These are phyloP conservation scores for Phytophthora sp. DNA, from an alignment of 352 stramenopile genomes.

Conservation along the genomic window DNA sequence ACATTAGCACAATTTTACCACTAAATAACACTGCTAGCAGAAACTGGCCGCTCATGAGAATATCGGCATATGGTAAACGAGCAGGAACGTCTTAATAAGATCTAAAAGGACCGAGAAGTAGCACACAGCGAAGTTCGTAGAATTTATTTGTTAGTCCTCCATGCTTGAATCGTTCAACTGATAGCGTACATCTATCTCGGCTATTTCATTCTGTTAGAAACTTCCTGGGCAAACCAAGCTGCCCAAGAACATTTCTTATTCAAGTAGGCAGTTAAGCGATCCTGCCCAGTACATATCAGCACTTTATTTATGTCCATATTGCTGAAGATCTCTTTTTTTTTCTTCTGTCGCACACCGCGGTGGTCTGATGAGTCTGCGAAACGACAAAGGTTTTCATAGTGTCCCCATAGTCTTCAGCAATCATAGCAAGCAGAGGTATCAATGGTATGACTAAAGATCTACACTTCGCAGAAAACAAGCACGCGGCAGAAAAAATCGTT, in stretches of 20 bases:
- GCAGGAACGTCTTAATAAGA: slow-evolving; percentile 22
- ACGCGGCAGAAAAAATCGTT: background rate
- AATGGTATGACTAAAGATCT: slow-evolving; percentile 59
- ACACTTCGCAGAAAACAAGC: background rate
- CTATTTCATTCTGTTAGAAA: slow-evolving; percentile 17
- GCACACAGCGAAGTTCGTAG: slow-evolving; percentile 23
- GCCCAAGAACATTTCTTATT: slow-evolving; percentile 36
- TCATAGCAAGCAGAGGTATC: slow-evolving; percentile 48
- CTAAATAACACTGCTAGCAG: slow-evolving; percentile 29
- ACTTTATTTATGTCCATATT: background rate
- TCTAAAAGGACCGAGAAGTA: slow-evolving; percentile 14
- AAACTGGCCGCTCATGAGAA: slow-evolving; percentile 27
- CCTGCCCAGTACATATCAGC: slow-evolving; percentile 31
- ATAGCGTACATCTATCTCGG: too few species aligned
- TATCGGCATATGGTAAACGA: slow-evolving; percentile 20
- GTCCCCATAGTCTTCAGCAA: slow-evolving; percentile 20
- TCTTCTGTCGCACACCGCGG: slow-evolving; percentile 48
- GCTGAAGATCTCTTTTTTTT: background rate
- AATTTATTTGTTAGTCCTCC: too few species aligned
- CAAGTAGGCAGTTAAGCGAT: slow-evolving; percentile 28
- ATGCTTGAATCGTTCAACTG: background rate
- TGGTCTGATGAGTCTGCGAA: slow-evolving; percentile 51
- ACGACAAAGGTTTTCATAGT: slow-evolving; percentile 29
- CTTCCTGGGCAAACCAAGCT: slow-evolving; percentile 41
- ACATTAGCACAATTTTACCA: slow-evolving; percentile 31